Conservation (phyloP, 805 yeast species). For the Candida glaebosa region DNA sequence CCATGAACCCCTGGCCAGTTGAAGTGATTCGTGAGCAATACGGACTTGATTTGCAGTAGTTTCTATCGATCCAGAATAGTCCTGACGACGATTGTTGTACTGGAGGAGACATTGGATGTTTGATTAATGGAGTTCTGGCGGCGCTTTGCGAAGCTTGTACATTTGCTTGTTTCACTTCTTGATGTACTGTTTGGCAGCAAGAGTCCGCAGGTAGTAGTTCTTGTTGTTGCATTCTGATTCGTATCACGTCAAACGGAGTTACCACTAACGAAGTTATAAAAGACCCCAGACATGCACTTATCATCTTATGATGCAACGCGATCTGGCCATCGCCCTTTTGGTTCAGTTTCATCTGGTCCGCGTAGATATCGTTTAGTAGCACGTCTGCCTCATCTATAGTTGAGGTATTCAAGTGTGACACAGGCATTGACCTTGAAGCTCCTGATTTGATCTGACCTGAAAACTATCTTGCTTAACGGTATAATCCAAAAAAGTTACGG, state of each 20-base stretch:
- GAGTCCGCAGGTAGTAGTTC: slow-evolving; percentile 43
- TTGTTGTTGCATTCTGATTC: slow-evolving; percentile 77
- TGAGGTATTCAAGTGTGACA: slow-evolving; percentile 39
- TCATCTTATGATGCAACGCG: slow-evolving; percentile 60
- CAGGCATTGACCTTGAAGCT: slow-evolving; percentile 29
- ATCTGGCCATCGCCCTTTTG: slow-evolving; percentile 25
- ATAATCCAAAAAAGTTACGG: background rate
- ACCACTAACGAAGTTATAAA: slow-evolving; percentile 67
- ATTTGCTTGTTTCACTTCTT: background rate
- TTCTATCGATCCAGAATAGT: slow-evolving; percentile 32
- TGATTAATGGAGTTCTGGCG: slow-evolving; percentile 1
- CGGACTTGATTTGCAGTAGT: slow-evolving; percentile 34
- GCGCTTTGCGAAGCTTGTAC: too few relatives aligned
- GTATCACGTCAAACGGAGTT: slow-evolving; percentile 79
- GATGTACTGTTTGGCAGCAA: slow-evolving; percentile 1
- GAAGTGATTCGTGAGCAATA: slow-evolving; percentile 55
- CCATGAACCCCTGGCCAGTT: slow-evolving; percentile 68
- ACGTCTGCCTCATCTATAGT: slow-evolving; percentile 32
- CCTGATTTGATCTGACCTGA: too few relatives aligned
- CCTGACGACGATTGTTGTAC: slow-evolving; percentile 21
- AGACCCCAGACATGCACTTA: slow-evolving; percentile 77
- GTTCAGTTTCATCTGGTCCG: background rate
- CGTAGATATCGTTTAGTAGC: slow-evolving; percentile 7
- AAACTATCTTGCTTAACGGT: too few relatives aligned
- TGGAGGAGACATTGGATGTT: slow-evolving; percentile 14